Percentiles rank a stretch among this genome's conserved stretches.
phyloP scores from a whole-genome alignment of 345 rosid species.

The Alliaria petiolata region DNA sequence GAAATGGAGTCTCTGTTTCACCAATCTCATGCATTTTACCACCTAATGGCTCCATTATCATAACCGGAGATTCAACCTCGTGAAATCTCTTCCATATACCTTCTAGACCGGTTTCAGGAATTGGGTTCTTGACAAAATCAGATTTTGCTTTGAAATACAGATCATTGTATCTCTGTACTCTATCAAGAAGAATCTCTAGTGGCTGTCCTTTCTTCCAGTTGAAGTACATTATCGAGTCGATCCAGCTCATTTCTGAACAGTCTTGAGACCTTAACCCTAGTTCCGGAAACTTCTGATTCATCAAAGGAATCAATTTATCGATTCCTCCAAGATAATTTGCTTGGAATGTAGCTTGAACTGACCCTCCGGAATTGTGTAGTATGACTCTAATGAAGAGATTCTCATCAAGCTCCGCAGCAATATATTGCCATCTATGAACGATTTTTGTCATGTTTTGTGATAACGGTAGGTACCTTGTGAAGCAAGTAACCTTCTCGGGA shows the following conservation, averaged over 20 bases:
- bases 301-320: constrained; percentile 27
- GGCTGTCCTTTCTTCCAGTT: constrained; percentile 35
- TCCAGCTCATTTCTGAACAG: constrained; percentile 46
- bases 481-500: constrained; percentile 34
- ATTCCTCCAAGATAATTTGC: constrained; percentile 42
- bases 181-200: constrained; percentile 27
- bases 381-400: constrained; percentile 48
- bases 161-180: constrained; percentile 34
- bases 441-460: constrained; percentile 19
- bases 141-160: constrained; percentile 63
- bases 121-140: constrained; percentile 47
- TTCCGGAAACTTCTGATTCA: constrained; percentile 37
- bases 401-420: constrained; percentile 6
- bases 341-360: constrained; percentile 26
- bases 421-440: constrained; percentile 26
- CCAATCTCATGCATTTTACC: constrained; percentile 30
- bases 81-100: constrained; percentile 24
- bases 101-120: constrained; percentile 27
- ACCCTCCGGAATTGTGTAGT: constrained; percentile 7
- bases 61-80: neutral
- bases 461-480: neutral
- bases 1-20: constrained; percentile 30
- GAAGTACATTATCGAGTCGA: constrained; percentile 28
- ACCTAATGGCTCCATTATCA: constrained; percentile 35
- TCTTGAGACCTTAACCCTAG: constrained; percentile 35